Percentiles rank a stretch among this genome's conserved stretches.
Evolutionary conservation across 2,329 filamentous ascomycete species (phyloP).

Genomic region (Blumeriella jaapii): DNA sequence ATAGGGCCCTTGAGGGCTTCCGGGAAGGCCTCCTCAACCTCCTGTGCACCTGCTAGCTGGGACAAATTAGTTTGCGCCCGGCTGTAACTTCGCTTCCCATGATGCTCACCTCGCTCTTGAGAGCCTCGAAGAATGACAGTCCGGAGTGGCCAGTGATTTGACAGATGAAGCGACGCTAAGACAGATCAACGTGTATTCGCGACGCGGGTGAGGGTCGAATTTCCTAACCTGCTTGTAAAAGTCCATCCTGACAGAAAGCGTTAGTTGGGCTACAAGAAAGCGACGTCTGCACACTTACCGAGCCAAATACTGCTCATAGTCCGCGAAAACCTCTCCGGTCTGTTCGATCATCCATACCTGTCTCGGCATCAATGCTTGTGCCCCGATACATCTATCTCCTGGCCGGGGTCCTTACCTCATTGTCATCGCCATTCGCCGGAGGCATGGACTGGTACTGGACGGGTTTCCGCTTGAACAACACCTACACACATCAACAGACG

Average conservation of each 20-base stretch:
- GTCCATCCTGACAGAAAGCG: constrained; percentile 53
- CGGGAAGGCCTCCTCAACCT: constrained; percentile 86
- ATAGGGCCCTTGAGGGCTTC: constrained; percentile 86
- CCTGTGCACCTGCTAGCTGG: constrained; percentile 66
- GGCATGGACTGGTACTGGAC: constrained; percentile 69
- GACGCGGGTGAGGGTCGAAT: constrained; percentile 1
- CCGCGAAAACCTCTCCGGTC: constrained; percentile 80
- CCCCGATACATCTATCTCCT: constrained; percentile 6
- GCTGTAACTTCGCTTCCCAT: constrained; percentile 2
- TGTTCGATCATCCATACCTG: constrained; percentile 88
- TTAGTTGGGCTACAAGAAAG: constrained; percentile 22
- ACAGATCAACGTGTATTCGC: constrained; percentile 19
- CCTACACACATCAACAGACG: constrained; percentile 39
- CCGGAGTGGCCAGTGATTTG: constrained; percentile 90
- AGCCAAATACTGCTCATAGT: constrained; percentile 78
- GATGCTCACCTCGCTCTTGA: constrained; percentile 70
- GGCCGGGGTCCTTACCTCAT: constrained; percentile 51
- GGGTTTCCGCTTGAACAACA: constrained; percentile 91
- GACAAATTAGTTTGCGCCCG: constrained; percentile 22
- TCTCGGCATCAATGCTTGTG: constrained; percentile 15
- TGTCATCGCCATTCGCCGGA: constrained; percentile 65
- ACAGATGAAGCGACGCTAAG: constrained; percentile 70
- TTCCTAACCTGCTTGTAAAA: constrained; percentile 76
- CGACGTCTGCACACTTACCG: constrained; percentile 44
- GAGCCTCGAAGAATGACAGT: constrained; percentile 83